Evolutionary conservation across 1,284 basidiomycete species (phyloP).

Genomic region (Cystobasidium slooffiae): DNA sequence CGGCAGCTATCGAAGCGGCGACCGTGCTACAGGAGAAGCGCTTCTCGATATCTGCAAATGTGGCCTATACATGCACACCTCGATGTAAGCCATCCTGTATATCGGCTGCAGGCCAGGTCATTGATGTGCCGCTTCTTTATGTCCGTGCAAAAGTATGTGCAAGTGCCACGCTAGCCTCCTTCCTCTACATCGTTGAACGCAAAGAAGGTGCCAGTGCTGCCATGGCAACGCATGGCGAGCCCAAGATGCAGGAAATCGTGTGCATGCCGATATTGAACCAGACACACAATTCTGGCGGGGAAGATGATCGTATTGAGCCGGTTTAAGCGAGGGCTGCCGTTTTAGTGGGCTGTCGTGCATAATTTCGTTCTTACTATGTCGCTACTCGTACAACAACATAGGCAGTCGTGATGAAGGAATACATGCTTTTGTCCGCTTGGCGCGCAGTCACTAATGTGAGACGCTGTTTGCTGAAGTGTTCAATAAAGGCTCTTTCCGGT

Average conservation of each 20-base stretch:
- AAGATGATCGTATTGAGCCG: no score
- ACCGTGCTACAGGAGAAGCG: conserved; percentile 7
- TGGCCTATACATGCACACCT: conserved; percentile 21
- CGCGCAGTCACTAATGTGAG: background rate
- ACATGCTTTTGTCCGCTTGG: background rate
- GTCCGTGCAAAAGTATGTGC: background rate
- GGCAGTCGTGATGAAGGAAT: background rate
- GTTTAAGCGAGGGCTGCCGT: no score
- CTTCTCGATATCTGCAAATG: conserved; percentile 6
- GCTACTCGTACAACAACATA: background rate
- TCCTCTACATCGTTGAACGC: background rate
- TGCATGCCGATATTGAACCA: background rate
- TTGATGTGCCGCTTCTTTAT: background rate
- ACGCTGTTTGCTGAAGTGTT: conserved; percentile 9
- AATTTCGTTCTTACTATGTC: no score
- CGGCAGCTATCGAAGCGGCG: conserved; percentile 8
- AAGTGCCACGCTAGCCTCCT: conserved; percentile 5
- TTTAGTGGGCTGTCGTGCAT: no score
- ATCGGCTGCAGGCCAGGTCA: background rate
- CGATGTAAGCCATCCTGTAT: background rate
- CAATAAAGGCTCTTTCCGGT: conserved; percentile 17
- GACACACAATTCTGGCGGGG: background rate
- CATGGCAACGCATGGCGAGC: background rate
- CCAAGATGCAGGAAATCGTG: background rate
- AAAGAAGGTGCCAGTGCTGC: background rate